phyloP scores from a whole-genome alignment of 1,139 yeast species.

The Magnusiomyces ingens region DNA sequence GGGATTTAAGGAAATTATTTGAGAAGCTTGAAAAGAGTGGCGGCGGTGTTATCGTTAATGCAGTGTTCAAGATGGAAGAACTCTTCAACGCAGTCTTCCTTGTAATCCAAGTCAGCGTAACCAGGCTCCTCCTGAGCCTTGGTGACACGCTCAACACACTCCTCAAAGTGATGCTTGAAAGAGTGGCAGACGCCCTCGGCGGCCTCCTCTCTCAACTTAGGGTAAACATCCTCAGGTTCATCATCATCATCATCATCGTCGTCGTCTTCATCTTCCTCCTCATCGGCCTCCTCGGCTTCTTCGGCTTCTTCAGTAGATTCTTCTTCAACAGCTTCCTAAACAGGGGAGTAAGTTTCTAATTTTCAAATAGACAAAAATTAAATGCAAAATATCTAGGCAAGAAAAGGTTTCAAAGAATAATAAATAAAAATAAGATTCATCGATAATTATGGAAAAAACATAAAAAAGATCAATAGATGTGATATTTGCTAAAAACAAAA shows the following conservation, averaged over 20 bases:
- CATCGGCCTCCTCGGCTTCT: constrained; percentile 22
- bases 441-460: neutral
- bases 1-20: constrained; percentile 7
- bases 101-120: constrained; percentile 71
- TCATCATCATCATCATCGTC: constrained; percentile 37
- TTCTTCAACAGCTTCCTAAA: constrained; percentile 21
- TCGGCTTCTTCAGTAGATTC: constrained; percentile 16
- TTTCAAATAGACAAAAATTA: constrained; percentile 20
- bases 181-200: constrained; percentile 64
- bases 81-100: constrained; percentile 97
- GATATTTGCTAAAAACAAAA: neutral
- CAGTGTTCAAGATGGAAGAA: constrained; percentile 96
- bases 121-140: constrained; percentile 77
- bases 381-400: neutral
- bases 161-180: constrained; percentile 82
- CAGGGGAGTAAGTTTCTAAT: constrained; percentile 22
- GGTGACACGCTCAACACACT: constrained; percentile 91
- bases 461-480: neutral
- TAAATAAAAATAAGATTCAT: neutral
- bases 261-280: constrained; percentile 28
- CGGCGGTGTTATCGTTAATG: constrained; percentile 87
- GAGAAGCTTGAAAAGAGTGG: constrained; percentile 55
- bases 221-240: constrained; percentile 33
- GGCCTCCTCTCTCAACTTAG: constrained; percentile 34
- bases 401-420: neutral